These are phyloP conservation scores for Leptodontidium sp. DNA, from an alignment of 2,329 filamentous ascomycete species.

Conservation along the genomic window DNA sequence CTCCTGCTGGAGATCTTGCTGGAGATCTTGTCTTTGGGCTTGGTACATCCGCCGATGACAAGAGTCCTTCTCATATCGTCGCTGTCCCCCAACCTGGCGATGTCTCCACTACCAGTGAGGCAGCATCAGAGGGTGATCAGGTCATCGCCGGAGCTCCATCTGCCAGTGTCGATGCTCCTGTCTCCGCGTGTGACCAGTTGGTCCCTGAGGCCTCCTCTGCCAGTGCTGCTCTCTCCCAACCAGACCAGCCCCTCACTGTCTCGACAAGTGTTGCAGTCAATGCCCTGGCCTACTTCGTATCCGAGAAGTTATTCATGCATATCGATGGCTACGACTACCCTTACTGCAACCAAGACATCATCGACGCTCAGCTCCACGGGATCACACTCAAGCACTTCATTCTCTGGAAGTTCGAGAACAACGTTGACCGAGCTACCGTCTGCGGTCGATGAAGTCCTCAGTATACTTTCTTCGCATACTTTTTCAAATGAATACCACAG, in stretches of 20 bases:
- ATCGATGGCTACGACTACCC: neutral
- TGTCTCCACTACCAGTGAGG: no score
- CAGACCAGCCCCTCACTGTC: neutral
- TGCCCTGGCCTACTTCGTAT: neutral
- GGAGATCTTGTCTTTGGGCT: no score
- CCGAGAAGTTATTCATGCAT: neutral
- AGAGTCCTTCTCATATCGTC: no score
- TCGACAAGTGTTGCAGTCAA: slow-evolving; percentile 16
- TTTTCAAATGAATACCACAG: neutral
- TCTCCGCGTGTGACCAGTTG: neutral
- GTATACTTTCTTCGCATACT: neutral
- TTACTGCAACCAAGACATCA: slow-evolving; percentile 12
- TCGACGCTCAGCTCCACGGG: slow-evolving; percentile 9
- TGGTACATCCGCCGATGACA: no score
- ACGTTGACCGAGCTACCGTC: slow-evolving; percentile 6
- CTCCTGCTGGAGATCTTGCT: no score
- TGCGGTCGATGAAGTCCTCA: neutral
- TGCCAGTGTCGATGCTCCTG: no score
- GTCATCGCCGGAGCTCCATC: no score
- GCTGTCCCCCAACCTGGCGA: no score
- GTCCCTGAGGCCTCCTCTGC: neutral
- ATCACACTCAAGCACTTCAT: slow-evolving; percentile 1
- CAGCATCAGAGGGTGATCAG: no score
- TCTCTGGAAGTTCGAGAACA: slow-evolving; percentile 17
- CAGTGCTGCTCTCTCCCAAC: no score